Base-by-base conservation (phyloP, 2,329 filamentous ascomycete genomes). In the Cladosporium oxysporum region DNA sequence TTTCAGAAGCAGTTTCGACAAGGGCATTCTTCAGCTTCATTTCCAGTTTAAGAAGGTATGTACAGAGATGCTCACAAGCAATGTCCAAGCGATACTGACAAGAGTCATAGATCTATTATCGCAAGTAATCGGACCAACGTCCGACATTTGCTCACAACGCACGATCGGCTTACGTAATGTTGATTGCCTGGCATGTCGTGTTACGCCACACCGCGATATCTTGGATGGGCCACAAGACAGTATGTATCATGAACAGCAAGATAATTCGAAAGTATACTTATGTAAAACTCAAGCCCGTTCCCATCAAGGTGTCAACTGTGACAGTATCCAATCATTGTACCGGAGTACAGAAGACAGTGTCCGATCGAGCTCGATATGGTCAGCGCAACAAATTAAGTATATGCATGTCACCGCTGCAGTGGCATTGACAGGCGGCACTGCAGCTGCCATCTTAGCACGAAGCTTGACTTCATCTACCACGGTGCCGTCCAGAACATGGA, bases 21-120 rank as follows among this genome's bases (percentile, higher is more conserved):
- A 97, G 89, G 94, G 94, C 62, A 97, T 98, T 73, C 82, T 99
- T 66, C 93, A 97, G 80, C 86, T 99, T 66, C 94, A 98, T 78
- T 99, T 99, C 78, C 93, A 97, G 79, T 97, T 98, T 84, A 99
- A 98, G 80, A 96, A 97, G 88, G 93, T 96, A 47, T 8, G 50
- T 35, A 14, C 16, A 11, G 11, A 21, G 12, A 49, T 12, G 11
- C 10, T 18, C 11, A n/a, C 33, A 7, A n/a, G 35, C 28, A 55
- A 57, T 44, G 26, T 59, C 58, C 65, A 61, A 69, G 33, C 47
- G 11, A 49, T 18, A 44, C 70, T 71, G 53, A 70, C 66, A 63
- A 58, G 67, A 41, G 55, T 68, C 65, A 35, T 70, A 82, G 80
- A 79, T 83, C 65, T 83, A 82, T 70, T 83, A 83, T 71, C 78